Base-by-base conservation (phyloP, 2,329 filamentous ascomycete genomes). In the Penicillium freii region DNA sequence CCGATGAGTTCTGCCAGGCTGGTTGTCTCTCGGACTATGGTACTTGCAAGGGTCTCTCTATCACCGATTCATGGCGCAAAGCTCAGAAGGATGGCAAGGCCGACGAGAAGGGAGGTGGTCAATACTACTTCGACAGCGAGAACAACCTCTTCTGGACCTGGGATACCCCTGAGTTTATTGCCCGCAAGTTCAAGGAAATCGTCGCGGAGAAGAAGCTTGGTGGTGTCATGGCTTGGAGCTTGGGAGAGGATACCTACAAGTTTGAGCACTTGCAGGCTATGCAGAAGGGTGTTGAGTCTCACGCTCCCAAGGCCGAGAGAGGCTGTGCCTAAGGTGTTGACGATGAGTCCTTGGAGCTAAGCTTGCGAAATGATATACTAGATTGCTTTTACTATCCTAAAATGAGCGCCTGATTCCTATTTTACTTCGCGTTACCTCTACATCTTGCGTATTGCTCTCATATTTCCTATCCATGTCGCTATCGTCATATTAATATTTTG, bases 171-270 rank as follows among this genome's bases (percentile, higher is more conserved):
- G 77, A 79, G 8, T 78, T 85, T 13, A 86, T 92, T 50, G 64
- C 71, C 13, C 75, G 77, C 56, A 92, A 92, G 75, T 84, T 90
- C 57, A 73, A 79, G 4, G 70, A 81, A 5, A 80, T 92, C 36
- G 78, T 90, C 3, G 74, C 78, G 31, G 76, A 77, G 33, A 80
- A 82, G 67, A 72, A 76, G 1, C 71, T 91, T 0, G 88, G 88
- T 1, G 89, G 89, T 17, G 84, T 89, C 5, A 90, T 91, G 80
- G 87, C 88, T 0, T 91, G 88, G 88, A 87, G 86, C 21, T 67
- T 91, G 57, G 88, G 87, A 2, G 87, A 91, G 73, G 88, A 91
- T 66, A 76, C 71, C 10, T 66, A 71, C 29, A 63, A 75, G 29
- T 81, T 73, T 68, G 69, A 61, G 43, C 81, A 81, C 64, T 56